Evolutionary conservation across 2,329 filamentous ascomycete species (phyloP), one percentile per base, ranked within the genome.

Genomic region (Alternaria novae-zelandiae): DNA sequence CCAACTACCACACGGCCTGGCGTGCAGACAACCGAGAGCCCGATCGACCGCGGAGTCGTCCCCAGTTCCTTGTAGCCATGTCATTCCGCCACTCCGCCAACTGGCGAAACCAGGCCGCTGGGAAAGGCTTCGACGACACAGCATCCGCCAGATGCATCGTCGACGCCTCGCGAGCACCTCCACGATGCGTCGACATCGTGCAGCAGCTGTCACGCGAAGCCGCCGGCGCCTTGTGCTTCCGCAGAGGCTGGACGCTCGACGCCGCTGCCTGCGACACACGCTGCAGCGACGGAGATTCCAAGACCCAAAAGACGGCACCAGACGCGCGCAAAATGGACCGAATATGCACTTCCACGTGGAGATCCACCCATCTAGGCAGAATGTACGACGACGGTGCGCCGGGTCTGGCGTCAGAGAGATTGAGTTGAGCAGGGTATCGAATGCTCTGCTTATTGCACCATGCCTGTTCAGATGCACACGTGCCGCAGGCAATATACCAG

Each of bases 401-500:
- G 66, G 66, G 66, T 67, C 66, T 66, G 67, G 73, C 64, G 63
- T 63, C 50, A 63, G 61, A 66, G 66, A 72, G 64, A 76, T 71
- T 69, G 73, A 63, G 44, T 55, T 32, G 62, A 59, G 61, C 67
- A 69, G 59, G 67, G 63, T 58, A 56, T 58, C 28, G 10, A 36
- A 32, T 41, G 59, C 62, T 61, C 67, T 71, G 70, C 73, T 74
- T 68, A 71, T 74, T 66, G 56, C 71, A 70, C 70, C 66, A 63
- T 70, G 67, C 72, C 65, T 56, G 64, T 71, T 74, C 58, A 54
- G 68, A 59, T 57, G 45, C 64, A 76, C 76, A 77, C 72, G 75
- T 79, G 75, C 76, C 72, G 71, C 70, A 76, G 61, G 71, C 75
- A 76, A 78, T 78, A 78, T 73, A 70, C 63, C 54, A 57, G 28